Evolutionary conservation across 225 moss, liverwort and hornwort genomes (phyloP).

Genomic region (Ulota crispa): DNA sequence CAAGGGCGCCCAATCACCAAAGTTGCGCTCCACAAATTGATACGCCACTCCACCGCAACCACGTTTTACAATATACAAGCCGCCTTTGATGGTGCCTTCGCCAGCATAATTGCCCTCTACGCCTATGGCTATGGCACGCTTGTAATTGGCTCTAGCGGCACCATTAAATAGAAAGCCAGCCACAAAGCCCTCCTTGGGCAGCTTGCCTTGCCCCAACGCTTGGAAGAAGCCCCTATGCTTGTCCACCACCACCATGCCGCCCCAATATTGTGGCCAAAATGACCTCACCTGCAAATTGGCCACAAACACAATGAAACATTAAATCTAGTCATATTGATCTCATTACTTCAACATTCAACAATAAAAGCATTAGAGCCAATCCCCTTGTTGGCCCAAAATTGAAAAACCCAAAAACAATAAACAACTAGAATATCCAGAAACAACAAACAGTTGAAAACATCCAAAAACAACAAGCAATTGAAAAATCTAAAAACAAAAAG

Average conservation of each 20-base stretch:
- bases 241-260: constrained; percentile 77
- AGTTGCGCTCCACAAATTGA: constrained; percentile 83
- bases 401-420: no score
- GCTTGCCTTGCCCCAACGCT: constrained; percentile 69
- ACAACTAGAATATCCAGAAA: no score
- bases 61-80: constrained; percentile 62
- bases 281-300: constrained; percentile 33
- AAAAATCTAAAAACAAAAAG: no score
- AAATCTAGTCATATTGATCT: no score
- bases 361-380: no score
- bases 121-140: constrained; percentile 54
- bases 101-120: constrained; percentile 54
- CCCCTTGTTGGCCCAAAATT: no score
- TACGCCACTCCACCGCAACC: constrained; percentile 72
- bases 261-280: constrained; percentile 94
- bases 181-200: constrained; percentile 50
- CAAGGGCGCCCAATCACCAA: constrained; percentile 83
- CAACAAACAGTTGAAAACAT: no score
- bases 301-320: no score
- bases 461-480: no score
- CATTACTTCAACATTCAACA: no score
- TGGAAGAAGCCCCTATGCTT: constrained; percentile 67
- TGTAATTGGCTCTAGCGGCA: constrained; percentile 60
- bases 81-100: constrained; percentile 79
- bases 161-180: constrained; percentile 61